Evolutionary conservation across 169 alveolate species (phyloP), one percentile per base, ranked within the genome.

Genomic region (Hepatocystis sp.): DNA sequence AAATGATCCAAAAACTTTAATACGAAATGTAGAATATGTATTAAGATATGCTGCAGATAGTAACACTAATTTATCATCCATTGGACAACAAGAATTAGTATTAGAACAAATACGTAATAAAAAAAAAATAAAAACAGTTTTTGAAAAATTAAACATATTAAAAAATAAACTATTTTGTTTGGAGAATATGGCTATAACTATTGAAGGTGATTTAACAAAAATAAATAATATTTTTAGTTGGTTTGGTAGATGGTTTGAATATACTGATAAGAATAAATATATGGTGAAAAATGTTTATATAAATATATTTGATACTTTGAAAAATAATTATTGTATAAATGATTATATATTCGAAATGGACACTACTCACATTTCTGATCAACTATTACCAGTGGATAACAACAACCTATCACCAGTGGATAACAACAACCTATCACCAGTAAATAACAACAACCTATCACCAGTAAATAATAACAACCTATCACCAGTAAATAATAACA

Each of bases 1-100:
- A 56, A 76, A 28, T 1, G 44, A 76, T 15, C 88, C 88, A 0
- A 76, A 76, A 49, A 76, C 88, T 4, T 17, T 76, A 13, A 64
- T 76, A 4, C 2, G 42, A 1, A 76, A 76, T 56, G 17, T 76
- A 30, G 88, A 76, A 58, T 76, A 76, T 13, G 78, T 55, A 4
- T 64, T 76, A 56, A 47, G 88, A 32, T 76, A 76, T 23, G 3
- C 30, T 17, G 30, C 42, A 15, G 15, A 49, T 44, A 76, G 88
- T 39, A 58, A 60, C 21, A 42, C 88, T 1, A 76, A 76, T 4
- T 10, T 76, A 10, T 42, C 39, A 10, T 76, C 88, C 0, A 76
- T 76, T 5, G 88, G 88, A 0, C 88, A 76, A 30, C 88, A 76
- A 11, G 88, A 76, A 42, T 56, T 76, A 7, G 46, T 76, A 28